Evolutionary conservation across 495 filamentous ascomycete species (phyloP), one percentile per base, ranked within the genome.

Genomic region (Wilcoxina mikolae): DNA sequence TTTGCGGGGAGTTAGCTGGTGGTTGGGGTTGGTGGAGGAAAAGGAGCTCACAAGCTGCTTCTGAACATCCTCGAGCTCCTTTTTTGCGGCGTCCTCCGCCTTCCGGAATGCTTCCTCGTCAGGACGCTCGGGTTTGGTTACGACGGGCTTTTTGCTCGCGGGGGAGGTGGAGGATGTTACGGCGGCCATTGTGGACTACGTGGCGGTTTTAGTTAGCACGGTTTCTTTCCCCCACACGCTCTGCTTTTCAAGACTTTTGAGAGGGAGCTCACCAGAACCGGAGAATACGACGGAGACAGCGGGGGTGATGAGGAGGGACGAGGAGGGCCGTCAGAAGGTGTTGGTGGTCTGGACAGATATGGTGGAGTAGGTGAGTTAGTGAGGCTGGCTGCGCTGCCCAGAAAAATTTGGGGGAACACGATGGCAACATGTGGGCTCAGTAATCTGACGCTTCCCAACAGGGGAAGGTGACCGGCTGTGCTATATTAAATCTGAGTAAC

Each of bases 31-130:
- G 20, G 45, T 22, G 23, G 4, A 52, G 27, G 29, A 7, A n/a
- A 12, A n/a, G 49, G 10, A 43, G 2, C 33, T 41, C 43, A 96
- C 91, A 67, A 88, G 72, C 67, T 79, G 80, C 46, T 83, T 80
- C 67, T 86, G 79, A 24, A 78, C 72, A 24, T 78, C 79, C 54
- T 78, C 69, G 68, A 90, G 79, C 52, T 84, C 87, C 72, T 94
- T 91, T 69, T 95, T 83, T 23, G 82, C 83, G 68, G 82, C 76
- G 25, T 74, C 78, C 44, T 94, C 70, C 53, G 75, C 74, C 62
- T 79, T 76, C 71, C 94, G 80, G 70, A 79, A 90, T 38, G 67
- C 63, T 33, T 76, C 78, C 65, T 80, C 75, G 61, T 91, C 81
- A 15, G 85, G 86, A 73, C 79, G 81, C 65, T 79, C 75, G 9